Evolutionary conservation across 257 asterid genomes (phyloP).

Genomic region (Mitragyna speciosa): DNA sequence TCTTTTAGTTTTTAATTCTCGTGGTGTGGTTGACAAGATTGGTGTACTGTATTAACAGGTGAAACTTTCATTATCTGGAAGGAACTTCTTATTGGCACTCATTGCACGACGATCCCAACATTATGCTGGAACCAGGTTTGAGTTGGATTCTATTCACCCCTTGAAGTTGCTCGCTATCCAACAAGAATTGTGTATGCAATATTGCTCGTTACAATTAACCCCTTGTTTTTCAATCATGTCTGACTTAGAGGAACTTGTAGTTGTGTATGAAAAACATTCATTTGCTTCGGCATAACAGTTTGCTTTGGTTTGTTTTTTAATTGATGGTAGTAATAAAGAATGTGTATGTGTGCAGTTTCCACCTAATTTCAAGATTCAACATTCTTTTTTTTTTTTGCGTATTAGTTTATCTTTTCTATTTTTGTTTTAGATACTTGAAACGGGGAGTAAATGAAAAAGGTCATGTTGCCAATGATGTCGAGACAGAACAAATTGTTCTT

Average conservation of each 20-base stretch:
- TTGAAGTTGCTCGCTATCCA: slow-evolving; percentile 7
- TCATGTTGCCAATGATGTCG: slow-evolving; percentile 95
- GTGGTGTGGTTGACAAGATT: slow-evolving; percentile 2
- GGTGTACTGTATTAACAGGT: slow-evolving; percentile 45
- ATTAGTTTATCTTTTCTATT: slow-evolving; percentile 15
- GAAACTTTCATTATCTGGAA: slow-evolving; percentile 55
- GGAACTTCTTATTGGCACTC: slow-evolving; percentile 61
- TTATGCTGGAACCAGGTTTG: slow-evolving; percentile 96
- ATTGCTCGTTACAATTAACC: not conserved
- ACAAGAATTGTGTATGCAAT: not conserved
- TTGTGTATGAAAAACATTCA: not conserved
- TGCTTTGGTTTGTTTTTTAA: not conserved
- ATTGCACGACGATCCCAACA: slow-evolving; percentile 96
- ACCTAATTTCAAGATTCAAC: not conserved
- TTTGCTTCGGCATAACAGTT: not conserved
- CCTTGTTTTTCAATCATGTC: not conserved
- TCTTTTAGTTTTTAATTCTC: not conserved
- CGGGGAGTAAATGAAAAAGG: slow-evolving; percentile 97
- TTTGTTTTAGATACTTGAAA: slow-evolving; percentile 60
- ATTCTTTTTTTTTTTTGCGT: not conserved
- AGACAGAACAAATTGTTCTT: slow-evolving; percentile 89
- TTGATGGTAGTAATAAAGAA: not conserved
- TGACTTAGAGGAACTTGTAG: not conserved
- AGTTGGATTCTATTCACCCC: not conserved
- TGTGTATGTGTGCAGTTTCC: not conserved